Evolutionary conservation across 208 protist genomes (phyloP), one percentile per base, ranked within the genome.

Genomic region (Endotrypanum monterogeii): DNA sequence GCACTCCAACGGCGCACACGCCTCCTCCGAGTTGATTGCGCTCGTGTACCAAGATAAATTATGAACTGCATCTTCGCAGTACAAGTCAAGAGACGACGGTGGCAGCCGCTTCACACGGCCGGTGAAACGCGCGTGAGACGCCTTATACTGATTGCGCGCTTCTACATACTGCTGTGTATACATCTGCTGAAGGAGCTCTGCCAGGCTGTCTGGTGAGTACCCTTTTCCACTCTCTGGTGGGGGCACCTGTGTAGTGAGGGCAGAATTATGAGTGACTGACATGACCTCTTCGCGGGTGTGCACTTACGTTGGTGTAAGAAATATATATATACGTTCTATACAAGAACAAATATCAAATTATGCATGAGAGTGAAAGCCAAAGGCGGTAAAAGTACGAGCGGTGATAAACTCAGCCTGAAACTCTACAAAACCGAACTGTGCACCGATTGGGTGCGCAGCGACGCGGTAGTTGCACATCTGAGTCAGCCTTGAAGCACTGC

Each of bases 1-100:
- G 69, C 69, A 80, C 32, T 6, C n/a, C 9, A 68, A 71, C 14
- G 68, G 52, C 14, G 54, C 51, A 62, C 75, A 79, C 32, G 54
- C 60, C 44, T 60, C 57, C 23, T 51, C 68, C 1, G 61, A 56
- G 23, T 67, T 63, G 23, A 28, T 1, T n/a, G 75, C 70, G 62
- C 83, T 82, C 44, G 79, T 84, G 83, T 87, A 83, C 41, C 63
- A 74, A 16, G 52, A 68, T 12, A 84, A 28, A 58, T 84, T 72
- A 6, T 58, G 69, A 32, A 63, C 41, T 23, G 70, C 76, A 25
- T 23, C 41, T 11, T 4, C 14, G 32, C 69, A 80, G 62, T 67
- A 80, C 20, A 52, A 52, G 0, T 80, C 69, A 14, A 75, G 39
- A 32, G 44, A 55, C 44, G 76, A 80, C 14, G 62, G 76, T 9